phyloP scores from a whole-genome alignment of 805 yeast genomes.

The Monosporozyma solicola region DNA sequence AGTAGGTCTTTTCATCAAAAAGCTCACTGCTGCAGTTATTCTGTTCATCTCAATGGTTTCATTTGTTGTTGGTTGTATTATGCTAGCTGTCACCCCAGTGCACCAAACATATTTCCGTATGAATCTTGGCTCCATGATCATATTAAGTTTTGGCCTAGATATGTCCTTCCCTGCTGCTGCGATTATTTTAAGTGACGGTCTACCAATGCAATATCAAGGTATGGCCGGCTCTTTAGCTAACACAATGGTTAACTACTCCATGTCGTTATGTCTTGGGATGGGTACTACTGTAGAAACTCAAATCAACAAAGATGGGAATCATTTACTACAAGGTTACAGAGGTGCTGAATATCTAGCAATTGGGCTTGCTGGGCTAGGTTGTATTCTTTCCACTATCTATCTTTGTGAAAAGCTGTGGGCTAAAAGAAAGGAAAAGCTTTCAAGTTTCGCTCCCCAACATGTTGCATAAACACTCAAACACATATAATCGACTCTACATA shows the following conservation, averaged over 20 bases:
- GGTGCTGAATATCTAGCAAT: slow-evolving; percentile 52
- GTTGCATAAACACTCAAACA: neutral
- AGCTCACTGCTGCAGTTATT: slow-evolving; percentile 41
- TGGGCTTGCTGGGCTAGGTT: slow-evolving; percentile 39
- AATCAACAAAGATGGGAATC: slow-evolving; percentile 21
- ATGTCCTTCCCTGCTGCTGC: slow-evolving; percentile 70
- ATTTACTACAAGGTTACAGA: slow-evolving; percentile 39
- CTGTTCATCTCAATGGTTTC: slow-evolving; percentile 43
- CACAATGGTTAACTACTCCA: slow-evolving; percentile 64
- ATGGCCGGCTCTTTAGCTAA: slow-evolving; percentile 68
- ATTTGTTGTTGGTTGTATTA: slow-evolving; percentile 45
- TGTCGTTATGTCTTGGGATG: slow-evolving; percentile 60
- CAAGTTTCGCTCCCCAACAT: neutral
- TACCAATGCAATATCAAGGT: slow-evolving; percentile 63
- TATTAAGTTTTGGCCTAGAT: slow-evolving; percentile 69
- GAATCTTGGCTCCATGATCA: slow-evolving; percentile 45
- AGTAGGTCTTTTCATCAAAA: slow-evolving; percentile 41
- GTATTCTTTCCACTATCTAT: slow-evolving; percentile 9
- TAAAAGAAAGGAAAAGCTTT: slow-evolving; percentile 4
- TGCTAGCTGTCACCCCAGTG: slow-evolving; percentile 49
- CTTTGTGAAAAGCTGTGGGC: slow-evolving; percentile 10
- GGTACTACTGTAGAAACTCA: slow-evolving; percentile 57
- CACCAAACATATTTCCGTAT: slow-evolving; percentile 52
- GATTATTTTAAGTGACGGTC: slow-evolving; percentile 46
- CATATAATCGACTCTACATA: neutral